Conservation (phyloP, 2,329 filamentous ascomycete species). For the Neofusicoccum umdonicola region DNA sequence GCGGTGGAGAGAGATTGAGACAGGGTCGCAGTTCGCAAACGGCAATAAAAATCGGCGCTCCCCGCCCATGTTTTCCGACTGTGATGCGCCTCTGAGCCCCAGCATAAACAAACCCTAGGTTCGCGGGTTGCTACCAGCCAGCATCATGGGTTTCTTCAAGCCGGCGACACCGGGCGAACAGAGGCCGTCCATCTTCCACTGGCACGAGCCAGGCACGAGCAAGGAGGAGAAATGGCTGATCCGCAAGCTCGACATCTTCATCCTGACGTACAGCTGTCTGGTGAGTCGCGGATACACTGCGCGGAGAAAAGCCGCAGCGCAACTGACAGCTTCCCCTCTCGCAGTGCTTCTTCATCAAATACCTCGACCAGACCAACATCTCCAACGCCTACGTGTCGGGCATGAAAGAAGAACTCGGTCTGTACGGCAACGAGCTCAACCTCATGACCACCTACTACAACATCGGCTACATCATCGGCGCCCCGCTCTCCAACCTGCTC, state of each 20-base stretch:
- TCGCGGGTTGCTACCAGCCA: no score
- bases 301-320: no score
- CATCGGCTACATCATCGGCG: conserved; percentile 18
- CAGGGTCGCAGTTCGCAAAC: no score
- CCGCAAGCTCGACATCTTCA: conserved; percentile 22
- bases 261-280: conserved; percentile 22
- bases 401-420: conserved; percentile 29
- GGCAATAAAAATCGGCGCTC: no score
- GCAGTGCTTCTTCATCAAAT: conserved; percentile 24
- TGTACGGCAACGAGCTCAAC: conserved; percentile 21
- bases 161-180: not conserved
- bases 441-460: conserved; percentile 18
- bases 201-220: conserved; percentile 19
- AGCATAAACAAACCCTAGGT: no score
- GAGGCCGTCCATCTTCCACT: conserved; percentile 10
- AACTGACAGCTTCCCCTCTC: not conserved
- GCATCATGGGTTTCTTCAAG: conserved; percentile 1
- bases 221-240: conserved; percentile 22
- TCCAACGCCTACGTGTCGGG: conserved; percentile 29
- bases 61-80: no score
- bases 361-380: conserved; percentile 26
- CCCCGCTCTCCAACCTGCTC: conserved; percentile 1
- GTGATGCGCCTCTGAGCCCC: no score
- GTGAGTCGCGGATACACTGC: not conserved
- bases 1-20: not conserved